These are phyloP conservation scores for Taxillus chinensis DNA, from an alignment of 164 flowering plant species.

Conservation along the genomic window DNA sequence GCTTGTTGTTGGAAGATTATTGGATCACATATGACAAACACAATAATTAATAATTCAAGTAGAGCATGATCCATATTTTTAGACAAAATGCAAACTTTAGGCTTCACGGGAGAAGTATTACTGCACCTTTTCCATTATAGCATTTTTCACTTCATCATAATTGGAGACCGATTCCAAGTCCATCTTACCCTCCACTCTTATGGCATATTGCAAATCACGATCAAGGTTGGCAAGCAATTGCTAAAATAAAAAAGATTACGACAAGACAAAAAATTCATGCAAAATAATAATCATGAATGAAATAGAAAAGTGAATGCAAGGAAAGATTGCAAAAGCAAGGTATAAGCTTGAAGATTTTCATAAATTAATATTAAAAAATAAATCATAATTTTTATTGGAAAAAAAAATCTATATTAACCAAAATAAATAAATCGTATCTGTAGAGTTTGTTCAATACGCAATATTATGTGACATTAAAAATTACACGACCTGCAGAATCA, in stretches of 20 bases:
- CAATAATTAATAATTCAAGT: too few relatives aligned
- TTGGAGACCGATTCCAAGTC: constrained; percentile 69
- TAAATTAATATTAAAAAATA: too few relatives aligned
- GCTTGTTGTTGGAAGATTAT: too few relatives aligned
- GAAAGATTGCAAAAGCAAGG: not conserved
- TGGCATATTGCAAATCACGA: constrained; percentile 94
- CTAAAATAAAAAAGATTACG: constrained; percentile 27
- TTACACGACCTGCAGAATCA: too few relatives aligned
- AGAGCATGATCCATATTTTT: not conserved
- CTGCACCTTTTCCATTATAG: constrained; percentile 74
- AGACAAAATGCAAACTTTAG: not conserved
- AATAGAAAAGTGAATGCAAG: not conserved
- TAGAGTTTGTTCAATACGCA: too few relatives aligned
- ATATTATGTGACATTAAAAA: too few relatives aligned
- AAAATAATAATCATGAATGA: not conserved
- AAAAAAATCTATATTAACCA: too few relatives aligned
- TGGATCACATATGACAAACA: too few relatives aligned
- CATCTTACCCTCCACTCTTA: constrained; percentile 96
- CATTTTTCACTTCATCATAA: constrained; percentile 84
- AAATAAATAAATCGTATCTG: too few relatives aligned
- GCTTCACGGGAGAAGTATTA: constrained; percentile 1
- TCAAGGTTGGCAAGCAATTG: constrained; percentile 76
- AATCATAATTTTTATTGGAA: too few relatives aligned
- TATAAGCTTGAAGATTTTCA: not conserved
- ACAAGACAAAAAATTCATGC: not conserved